Evolutionary conservation across 257 asterid species (phyloP), one percentile per base, ranked within the genome.

Genomic region (Capsicum pubescens): DNA sequence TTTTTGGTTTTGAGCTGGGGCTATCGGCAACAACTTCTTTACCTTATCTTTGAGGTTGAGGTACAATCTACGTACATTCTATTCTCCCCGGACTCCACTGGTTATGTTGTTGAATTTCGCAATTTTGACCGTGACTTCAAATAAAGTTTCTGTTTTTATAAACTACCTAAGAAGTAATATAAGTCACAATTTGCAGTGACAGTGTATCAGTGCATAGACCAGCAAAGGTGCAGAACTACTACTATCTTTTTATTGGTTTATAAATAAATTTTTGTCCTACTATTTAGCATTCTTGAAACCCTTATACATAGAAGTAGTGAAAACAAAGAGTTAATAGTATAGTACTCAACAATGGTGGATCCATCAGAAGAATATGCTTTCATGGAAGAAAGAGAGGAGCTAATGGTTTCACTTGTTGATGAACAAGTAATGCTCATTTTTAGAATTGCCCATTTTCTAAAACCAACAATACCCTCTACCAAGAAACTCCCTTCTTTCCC

Each of bases 321-420:
- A 4, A 26, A 64, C 26, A 1, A 69, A 16, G 2, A 44, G 0
- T 10, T 12, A 14, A 39, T 39, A 39, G 44, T 39, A 39, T 39
- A 39, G 15, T 54, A 21, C 42, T 21, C 42, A 44, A 44, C 9
- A 77, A 88, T 88, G 84, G 87, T 54, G 5, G 78, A 72, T 63
- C 32, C 32, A 13, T 26, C 5, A 26, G 39, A 46, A 70, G 52
- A 61, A 61, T 61, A 82, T 42, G 10, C 21, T 2, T 9, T 85
- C 21, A 77, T 82, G 56, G 87, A 85, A 71, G 84, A 78, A 81
- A 83, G 86, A 64, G 78, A 70, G 21, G 87, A 84, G 52, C 6
- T 52, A 4, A 82, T 84, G 87, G 59, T 84, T 46, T 84, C 88
- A 69, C 83, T 70, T 17, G 8, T 6, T 64, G 71, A 26, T 32